A percentile compares a stretch with the other conserved stretches of the same genome.
These are phyloP conservation scores for Castanea sativa DNA, from an alignment of 306 rosid species.

Conservation along the genomic window DNA sequence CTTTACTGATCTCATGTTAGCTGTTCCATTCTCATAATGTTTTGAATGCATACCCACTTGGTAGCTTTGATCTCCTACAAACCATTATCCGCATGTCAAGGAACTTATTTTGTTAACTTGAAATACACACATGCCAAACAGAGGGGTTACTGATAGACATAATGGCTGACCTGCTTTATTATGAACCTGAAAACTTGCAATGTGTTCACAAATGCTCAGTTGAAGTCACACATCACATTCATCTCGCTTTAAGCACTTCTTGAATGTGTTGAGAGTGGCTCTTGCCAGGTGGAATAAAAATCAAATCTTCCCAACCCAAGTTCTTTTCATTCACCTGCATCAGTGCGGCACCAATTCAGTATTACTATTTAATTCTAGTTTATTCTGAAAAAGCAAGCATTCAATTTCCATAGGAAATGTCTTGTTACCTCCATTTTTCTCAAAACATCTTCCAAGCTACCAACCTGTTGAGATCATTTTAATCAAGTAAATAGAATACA, in stretches of 20 bases:
- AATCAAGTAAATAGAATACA: conserved; percentile 7
- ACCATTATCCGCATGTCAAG: conserved; percentile 33
- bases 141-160: conserved; percentile 18
- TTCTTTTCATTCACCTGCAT: conserved; percentile 71
- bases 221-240: conserved; percentile 27
- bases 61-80: conserved; percentile 12
- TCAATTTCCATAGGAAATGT: conserved; percentile 13
- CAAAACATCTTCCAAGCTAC: conserved; percentile 89
- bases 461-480: conserved; percentile 54
- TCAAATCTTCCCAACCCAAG: conserved; percentile 94
- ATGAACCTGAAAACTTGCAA: conserved; percentile 29
- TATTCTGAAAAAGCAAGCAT: conserved; percentile 9
- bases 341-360: conserved; percentile 22
- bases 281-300: conserved; percentile 94
- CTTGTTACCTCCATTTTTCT: conserved; percentile 87
- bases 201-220: conserved; percentile 39
- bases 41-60: conserved; percentile 17
- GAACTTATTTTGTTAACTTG: neutral
- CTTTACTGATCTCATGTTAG: conserved; percentile 22
- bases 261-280: conserved; percentile 78
- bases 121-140: neutral
- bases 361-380: conserved; percentile 14
- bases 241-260: conserved; percentile 58
- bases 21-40: conserved; percentile 20
- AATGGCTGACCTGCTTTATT: conserved; percentile 42